phyloP scores from a whole-genome alignment of 2,329 filamentous ascomycete genomes.

The Colletotrichum costaricense region DNA sequence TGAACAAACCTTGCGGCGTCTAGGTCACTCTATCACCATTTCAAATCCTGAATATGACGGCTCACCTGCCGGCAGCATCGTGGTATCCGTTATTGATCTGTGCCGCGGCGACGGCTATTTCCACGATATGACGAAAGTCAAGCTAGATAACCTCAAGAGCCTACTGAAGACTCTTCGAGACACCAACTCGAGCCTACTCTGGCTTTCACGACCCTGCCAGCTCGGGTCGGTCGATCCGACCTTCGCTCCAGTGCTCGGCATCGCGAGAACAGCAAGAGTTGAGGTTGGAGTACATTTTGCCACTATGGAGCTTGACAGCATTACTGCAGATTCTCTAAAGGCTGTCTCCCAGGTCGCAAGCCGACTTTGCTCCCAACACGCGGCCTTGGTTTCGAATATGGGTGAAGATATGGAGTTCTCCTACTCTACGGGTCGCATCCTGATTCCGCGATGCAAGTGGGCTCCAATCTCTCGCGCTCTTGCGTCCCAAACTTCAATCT shows the following conservation, averaged over 20 bases:
- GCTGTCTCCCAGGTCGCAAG: background rate
- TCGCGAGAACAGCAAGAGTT: constrained; percentile 42
- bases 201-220: constrained; percentile 44
- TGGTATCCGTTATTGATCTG: background rate
- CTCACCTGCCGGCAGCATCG: background rate
- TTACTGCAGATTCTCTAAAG: background rate
- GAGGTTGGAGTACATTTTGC: constrained; percentile 43
- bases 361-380: fast-evolving
- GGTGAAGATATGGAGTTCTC: background rate
- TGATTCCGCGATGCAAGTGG: constrained; percentile 18
- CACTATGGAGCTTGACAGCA: constrained; percentile 44
- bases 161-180: background rate
- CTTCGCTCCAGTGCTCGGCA: constrained; percentile 43
- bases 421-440: background rate
- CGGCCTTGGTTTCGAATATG: fast-evolving
- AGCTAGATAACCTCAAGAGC: background rate
- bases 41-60: no score
- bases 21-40: background rate
- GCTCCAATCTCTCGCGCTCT: background rate
- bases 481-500: background rate
- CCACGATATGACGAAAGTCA: constrained; percentile 10
- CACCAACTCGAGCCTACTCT: constrained; percentile 32
- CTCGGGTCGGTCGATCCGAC: constrained; percentile 40
- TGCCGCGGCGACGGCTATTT: constrained; percentile 14
- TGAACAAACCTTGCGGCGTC: background rate